Base-by-base conservation (phyloP, 2,329 filamentous ascomycete genomes). In the Verticillium zaregamsianum region DNA sequence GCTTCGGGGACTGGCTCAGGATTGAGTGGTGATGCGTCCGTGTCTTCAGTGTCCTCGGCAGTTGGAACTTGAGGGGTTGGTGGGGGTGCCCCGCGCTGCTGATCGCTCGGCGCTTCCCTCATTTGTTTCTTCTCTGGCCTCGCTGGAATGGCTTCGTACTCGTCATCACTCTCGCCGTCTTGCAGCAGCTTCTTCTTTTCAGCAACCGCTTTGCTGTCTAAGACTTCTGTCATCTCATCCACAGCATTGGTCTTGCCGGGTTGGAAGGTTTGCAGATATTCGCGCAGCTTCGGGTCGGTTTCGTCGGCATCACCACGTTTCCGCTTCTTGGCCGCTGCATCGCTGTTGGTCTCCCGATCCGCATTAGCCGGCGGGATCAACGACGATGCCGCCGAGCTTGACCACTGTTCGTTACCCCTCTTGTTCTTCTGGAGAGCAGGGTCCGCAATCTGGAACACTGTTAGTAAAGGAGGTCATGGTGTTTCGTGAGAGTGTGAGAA, bases 251-350 rank as follows among this genome's bases (percentile, higher is more conserved):
- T 75, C 56, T 81, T 73, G 14, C 83, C 79, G 55, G 86, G 79
- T 69, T 91, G 86, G 88, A 97, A 96, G 58, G 93, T 86, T 64
- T 90, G 86, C 59, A 98, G 79, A 73, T 90, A 98, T 77, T 97
- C 93, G 71, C 90, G 86, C 64, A 97, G 80, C 77, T 95, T 96
- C 5, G 90, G 86, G 69, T 97, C 90, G 14, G 87, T 80, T 67
- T 85, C 80, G 65, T 86, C 80, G 20, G 79, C 68, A 54, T 80
- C 80, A 60, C 82, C 81, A 61, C 89, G 82, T 76, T 90, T 93
- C 69, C 87, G 86, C 82, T 93, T 93, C 71, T 87, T 86, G 32
- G 76, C 45, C 45, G 45, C 20, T 52, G 45, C 20, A 25, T 52
- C 45, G 45, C 45, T 20, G 12, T 52, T 37, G 55, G 58, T 35